Conservation (phyloP, 495 filamentous ascomycete species). For the Penicillium bovifimosum region DNA sequence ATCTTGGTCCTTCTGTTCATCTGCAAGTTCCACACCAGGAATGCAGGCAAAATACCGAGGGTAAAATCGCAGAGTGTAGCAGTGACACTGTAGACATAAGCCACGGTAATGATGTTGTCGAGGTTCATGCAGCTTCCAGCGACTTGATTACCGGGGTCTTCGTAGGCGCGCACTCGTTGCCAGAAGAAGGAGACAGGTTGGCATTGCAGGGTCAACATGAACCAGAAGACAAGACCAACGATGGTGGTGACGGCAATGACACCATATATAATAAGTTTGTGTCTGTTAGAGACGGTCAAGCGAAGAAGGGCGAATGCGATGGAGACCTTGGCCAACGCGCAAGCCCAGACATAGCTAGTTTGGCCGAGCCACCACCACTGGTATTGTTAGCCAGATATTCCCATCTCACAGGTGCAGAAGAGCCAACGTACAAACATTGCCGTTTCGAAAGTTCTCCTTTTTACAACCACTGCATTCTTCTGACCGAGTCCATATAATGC, state of each 20-base stretch:
- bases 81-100: slow-evolving; percentile 40
- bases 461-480: slow-evolving; percentile 11
- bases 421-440: slow-evolving; percentile 39
- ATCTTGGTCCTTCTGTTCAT: slow-evolving; percentile 35
- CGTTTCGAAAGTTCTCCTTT: slow-evolving; percentile 22
- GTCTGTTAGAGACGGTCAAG: slow-evolving; percentile 25
- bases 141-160: not conserved
- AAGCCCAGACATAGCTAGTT: slow-evolving; percentile 32
- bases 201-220: slow-evolving; percentile 40
- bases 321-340: slow-evolving; percentile 33
- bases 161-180: slow-evolving; percentile 19
- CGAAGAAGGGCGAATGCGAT: slow-evolving; percentile 40
- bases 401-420: not conserved
- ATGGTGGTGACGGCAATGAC: slow-evolving; percentile 27
- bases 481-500: slow-evolving; percentile 35
- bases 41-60: slow-evolving; percentile 33
- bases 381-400: slow-evolving; percentile 7
- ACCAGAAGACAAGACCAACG: slow-evolving; percentile 32
- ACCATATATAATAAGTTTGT: slow-evolving; percentile 26
- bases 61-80: slow-evolving; percentile 38
- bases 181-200: slow-evolving; percentile 39
- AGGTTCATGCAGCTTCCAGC: slow-evolving; percentile 31
- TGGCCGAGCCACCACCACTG: slow-evolving; percentile 44
- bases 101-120: slow-evolving; percentile 28
- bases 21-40: slow-evolving; percentile 35